phyloP scores from a whole-genome alignment of 345 rosid genomes.

The Aquilaria malaccensis region DNA sequence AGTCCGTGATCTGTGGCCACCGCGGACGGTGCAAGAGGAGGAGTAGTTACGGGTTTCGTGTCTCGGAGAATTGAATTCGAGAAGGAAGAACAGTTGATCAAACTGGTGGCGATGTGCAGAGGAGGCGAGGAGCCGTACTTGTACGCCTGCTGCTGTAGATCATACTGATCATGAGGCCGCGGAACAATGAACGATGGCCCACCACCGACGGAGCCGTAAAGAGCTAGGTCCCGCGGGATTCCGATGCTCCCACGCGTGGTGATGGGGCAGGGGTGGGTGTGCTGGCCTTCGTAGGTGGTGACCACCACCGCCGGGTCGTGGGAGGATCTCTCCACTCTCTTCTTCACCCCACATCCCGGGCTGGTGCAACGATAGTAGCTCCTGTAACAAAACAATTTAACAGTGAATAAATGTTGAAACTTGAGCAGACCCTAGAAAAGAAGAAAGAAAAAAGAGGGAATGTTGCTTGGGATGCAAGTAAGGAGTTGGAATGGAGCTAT shows the following conservation, averaged over 20 bases:
- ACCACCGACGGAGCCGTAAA: slow-evolving; percentile 14
- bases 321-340: slow-evolving; percentile 84
- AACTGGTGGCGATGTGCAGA: slow-evolving; percentile 15
- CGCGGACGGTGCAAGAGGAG: slow-evolving; percentile 18
- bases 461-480: too few relatives aligned
- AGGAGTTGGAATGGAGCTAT: too few relatives aligned
- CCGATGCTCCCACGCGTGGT: slow-evolving; percentile 57
- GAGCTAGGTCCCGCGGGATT: slow-evolving; percentile 14
- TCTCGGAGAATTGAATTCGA: slow-evolving; percentile 8
- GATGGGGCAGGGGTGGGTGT: slow-evolving; percentile 59
- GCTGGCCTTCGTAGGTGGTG: slow-evolving; percentile 92
- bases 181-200: slow-evolving; percentile 31
- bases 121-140: slow-evolving; percentile 24
- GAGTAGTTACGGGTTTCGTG: slow-evolving; percentile 14
- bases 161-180: slow-evolving; percentile 23
- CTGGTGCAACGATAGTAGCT: slow-evolving; percentile 95
- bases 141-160: slow-evolving; percentile 22
- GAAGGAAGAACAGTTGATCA: slow-evolving; percentile 21
- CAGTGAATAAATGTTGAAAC: too few relatives aligned
- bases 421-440: too few relatives aligned
- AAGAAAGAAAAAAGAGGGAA: too few relatives aligned
- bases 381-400: slow-evolving; percentile 23
- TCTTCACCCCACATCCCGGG: slow-evolving; percentile 82
- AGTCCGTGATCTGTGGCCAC: slow-evolving; percentile 61
- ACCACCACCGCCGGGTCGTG: slow-evolving; percentile 68